phyloP scores from a whole-genome alignment of 352 stramenopile species.

The Pythium rishiriense region DNA sequence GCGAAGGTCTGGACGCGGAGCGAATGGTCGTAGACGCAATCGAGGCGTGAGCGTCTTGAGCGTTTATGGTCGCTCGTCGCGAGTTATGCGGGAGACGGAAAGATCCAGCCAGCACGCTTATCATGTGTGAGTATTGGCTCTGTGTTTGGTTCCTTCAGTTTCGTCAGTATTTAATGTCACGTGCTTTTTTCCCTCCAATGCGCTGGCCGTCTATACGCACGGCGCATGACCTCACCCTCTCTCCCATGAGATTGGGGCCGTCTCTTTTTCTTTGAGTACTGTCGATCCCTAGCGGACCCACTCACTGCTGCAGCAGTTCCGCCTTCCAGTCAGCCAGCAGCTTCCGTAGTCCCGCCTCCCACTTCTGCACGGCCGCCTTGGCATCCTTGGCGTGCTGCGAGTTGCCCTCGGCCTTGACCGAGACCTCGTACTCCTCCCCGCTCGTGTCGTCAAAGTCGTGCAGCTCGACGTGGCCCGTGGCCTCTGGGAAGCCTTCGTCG shows the following conservation, averaged over 20 bases:
- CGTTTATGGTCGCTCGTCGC: background rate
- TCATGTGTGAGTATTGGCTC: background rate
- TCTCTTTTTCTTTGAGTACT: background rate
- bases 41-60: background rate
- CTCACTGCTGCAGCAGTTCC: slow-evolving; percentile 79
- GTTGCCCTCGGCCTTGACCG: slow-evolving; percentile 48
- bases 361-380: slow-evolving; percentile 58
- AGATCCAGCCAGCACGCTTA: background rate
- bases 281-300: background rate
- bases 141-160: background rate
- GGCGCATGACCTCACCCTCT: background rate
- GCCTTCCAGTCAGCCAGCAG: slow-evolving; percentile 74
- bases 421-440: slow-evolving; percentile 78
- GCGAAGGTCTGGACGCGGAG: background rate
- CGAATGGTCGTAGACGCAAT: background rate
- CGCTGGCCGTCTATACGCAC: background rate
- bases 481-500: slow-evolving; percentile 42
- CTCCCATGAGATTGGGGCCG: background rate
- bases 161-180: slow-evolving; percentile 24
- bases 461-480: slow-evolving; percentile 71
- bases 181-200: background rate
- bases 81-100: background rate
- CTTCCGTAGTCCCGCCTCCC: slow-evolving; percentile 63
- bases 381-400: slow-evolving; percentile 51
- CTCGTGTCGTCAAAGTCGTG: slow-evolving; percentile 87